A percentile compares a stretch with the other conserved stretches of the same genome.
Evolutionary conservation across 2,329 filamentous ascomycete genomes (phyloP).

Genomic region (Pseudocercospora cruenta): DNA sequence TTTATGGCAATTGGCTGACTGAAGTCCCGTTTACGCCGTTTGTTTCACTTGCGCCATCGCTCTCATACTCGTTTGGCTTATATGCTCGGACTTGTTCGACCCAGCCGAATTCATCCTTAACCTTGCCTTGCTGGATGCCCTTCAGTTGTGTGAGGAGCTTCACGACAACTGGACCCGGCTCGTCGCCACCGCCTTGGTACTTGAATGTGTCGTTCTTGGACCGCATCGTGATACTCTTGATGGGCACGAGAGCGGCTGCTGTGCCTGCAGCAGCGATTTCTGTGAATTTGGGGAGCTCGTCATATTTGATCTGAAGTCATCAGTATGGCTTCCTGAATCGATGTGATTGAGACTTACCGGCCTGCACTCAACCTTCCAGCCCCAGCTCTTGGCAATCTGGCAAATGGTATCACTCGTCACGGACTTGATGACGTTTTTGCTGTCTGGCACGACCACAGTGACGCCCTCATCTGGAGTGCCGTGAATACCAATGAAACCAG

Average conservation of each 20-base stretch:
- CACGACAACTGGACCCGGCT: constrained; percentile 72
- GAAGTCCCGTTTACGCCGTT: constrained; percentile 26
- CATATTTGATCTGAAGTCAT: constrained; percentile 62
- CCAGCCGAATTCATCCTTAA: constrained; percentile 79
- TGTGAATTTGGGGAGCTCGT: constrained; percentile 64
- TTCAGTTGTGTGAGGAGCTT: constrained; percentile 77
- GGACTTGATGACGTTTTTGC: constrained; percentile 81
- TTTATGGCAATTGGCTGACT: constrained; percentile 32
- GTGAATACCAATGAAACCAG: constrained; percentile 83
- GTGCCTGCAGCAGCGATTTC: constrained; percentile 94
- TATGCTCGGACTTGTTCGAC: constrained; percentile 51
- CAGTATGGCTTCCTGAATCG: no score
- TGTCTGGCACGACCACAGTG: constrained; percentile 84
- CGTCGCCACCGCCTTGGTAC: constrained; percentile 62
- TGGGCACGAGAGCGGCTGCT: constrained; percentile 86
- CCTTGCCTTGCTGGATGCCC: constrained; percentile 81
- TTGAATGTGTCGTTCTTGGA: constrained; percentile 60
- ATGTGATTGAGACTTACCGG: no score
- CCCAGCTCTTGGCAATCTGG: constrained; percentile 74
- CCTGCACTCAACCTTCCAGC: constrained; percentile 81
- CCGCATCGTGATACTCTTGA: constrained; percentile 81
- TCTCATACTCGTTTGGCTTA: constrained; percentile 37
- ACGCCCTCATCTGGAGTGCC: constrained; percentile 56
- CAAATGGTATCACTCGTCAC: constrained; percentile 81
- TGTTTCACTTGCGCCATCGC: constrained; percentile 16